phyloP scores from a whole-genome alignment of 768 basidiomycete genomes.

The Exidia glandulosa region DNA sequence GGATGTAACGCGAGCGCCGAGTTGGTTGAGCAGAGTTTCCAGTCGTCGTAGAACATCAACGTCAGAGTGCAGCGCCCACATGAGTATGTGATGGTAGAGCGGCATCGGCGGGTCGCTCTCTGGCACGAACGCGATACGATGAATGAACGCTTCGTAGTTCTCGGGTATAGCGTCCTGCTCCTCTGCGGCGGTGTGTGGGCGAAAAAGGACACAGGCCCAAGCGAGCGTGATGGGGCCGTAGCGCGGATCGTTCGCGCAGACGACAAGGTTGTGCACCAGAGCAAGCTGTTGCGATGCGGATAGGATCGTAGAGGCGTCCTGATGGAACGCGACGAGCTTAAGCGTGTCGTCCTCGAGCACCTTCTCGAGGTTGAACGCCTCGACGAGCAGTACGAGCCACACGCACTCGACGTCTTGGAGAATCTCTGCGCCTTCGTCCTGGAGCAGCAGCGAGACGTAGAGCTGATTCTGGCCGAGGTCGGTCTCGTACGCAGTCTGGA shows the following conservation, averaged over 20 bases:
- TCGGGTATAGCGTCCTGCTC: slow-evolving; percentile 42
- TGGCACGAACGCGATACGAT: slow-evolving; percentile 28
- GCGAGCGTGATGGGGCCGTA: slow-evolving; percentile 63
- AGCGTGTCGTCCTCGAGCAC: slow-evolving; percentile 39
- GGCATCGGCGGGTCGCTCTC: neutral
- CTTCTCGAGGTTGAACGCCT: slow-evolving; percentile 70
- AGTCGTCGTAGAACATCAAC: slow-evolving; percentile 51
- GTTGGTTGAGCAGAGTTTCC: slow-evolving; percentile 44
- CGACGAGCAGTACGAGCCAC: slow-evolving; percentile 72
- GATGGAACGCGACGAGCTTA: slow-evolving; percentile 41
- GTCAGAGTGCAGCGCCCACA: slow-evolving; percentile 48
- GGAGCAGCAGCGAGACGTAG: slow-evolving; percentile 64
- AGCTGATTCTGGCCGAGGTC: slow-evolving; percentile 52
- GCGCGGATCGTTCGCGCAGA: slow-evolving; percentile 47
- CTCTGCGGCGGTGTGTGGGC: slow-evolving; percentile 39
- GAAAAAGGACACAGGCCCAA: slow-evolving; percentile 77
- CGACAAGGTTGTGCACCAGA: slow-evolving; percentile 57
- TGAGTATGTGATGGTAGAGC: slow-evolving; percentile 29
- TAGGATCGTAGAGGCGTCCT: slow-evolving; percentile 22
- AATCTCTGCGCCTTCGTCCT: slow-evolving; percentile 60
- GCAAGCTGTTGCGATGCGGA: slow-evolving; percentile 50
- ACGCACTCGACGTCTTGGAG: slow-evolving; percentile 57
- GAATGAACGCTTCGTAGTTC: slow-evolving; percentile 45
- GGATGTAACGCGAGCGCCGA: slow-evolving; percentile 66
- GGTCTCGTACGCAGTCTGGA: slow-evolving; percentile 52